Percentiles rank a stretch among this genome's conserved stretches.
Evolutionary conservation across 1,284 basidiomycete genomes (phyloP).

Genomic region (Takashimella tepidaria): DNA sequence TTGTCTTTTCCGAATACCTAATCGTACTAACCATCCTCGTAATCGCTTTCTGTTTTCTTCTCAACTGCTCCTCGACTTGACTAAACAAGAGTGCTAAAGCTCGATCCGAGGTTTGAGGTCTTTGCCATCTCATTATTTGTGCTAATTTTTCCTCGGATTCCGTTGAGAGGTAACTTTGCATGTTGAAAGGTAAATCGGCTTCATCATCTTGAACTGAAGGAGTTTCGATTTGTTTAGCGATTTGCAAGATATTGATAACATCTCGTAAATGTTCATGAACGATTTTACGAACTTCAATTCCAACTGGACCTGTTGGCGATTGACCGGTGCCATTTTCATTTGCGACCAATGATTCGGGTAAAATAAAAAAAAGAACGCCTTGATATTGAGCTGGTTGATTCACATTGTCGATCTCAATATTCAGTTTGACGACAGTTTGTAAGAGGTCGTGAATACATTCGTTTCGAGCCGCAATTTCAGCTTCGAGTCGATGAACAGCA

Average conservation of each 20-base stretch:
- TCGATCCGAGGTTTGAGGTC: constrained; percentile 75
- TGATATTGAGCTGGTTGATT: constrained; percentile 66
- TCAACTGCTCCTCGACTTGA: constrained; percentile 82
- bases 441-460: constrained; percentile 83
- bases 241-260: constrained; percentile 74
- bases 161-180: constrained; percentile 82
- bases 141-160: constrained; percentile 77
- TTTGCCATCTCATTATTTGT: constrained; percentile 74
- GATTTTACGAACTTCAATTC: constrained; percentile 72
- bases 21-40: constrained; percentile 98
- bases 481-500: constrained; percentile 92
- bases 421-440: constrained; percentile 72
- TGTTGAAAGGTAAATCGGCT: constrained; percentile 81
- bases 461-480: constrained; percentile 89
- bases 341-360: constrained; percentile 30
- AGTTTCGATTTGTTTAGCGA: constrained; percentile 75
- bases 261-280: constrained; percentile 72
- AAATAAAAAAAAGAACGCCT: constrained; percentile 69
- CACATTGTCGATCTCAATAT: constrained; percentile 53
- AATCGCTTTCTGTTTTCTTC: constrained; percentile 90
- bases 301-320: constrained; percentile 50
- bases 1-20: constrained; percentile 92
- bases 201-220: constrained; percentile 88
- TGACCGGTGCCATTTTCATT: constrained; percentile 14
- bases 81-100: constrained; percentile 74